These are phyloP conservation scores for Ananas comosus DNA, from an alignment of 176 grass and related monocot species.

Conservation along the genomic window DNA sequence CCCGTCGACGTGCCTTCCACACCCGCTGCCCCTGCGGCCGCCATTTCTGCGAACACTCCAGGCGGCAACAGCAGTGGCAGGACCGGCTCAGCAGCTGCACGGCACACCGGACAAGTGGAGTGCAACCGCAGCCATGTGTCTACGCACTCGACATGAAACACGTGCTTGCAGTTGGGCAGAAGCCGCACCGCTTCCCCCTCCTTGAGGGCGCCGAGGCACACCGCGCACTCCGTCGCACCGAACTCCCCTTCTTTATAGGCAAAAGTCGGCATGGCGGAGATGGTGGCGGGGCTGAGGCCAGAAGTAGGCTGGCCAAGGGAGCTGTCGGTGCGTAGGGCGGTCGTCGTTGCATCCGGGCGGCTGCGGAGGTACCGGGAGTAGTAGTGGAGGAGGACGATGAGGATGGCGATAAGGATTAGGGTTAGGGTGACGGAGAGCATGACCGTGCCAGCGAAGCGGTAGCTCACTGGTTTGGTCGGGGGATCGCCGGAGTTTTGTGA, in stretches of 20 bases:
- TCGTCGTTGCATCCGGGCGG: slow-evolving; percentile 11
- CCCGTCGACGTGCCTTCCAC: not conserved
- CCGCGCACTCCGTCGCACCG: slow-evolving; percentile 7
- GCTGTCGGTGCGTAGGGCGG: slow-evolving; percentile 20
- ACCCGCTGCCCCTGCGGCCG: not conserved
- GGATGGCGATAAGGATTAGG: slow-evolving; percentile 19
- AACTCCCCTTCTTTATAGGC: not conserved
- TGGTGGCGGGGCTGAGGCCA: slow-evolving; percentile 27
- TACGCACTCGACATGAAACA: slow-evolving; percentile 62
- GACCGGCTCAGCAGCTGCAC: slow-evolving; percentile 28
- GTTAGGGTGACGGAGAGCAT: slow-evolving; percentile 35
- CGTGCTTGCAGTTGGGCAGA: slow-evolving; percentile 60
- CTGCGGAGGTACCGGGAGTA: slow-evolving; percentile 29
- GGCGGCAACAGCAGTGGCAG: not conserved
- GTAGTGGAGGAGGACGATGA: slow-evolving; percentile 32
- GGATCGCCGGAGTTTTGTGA: not conserved
- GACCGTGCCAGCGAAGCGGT: slow-evolving; percentile 40
- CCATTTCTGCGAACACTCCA: not conserved
- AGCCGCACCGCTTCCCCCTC: slow-evolving; percentile 49
- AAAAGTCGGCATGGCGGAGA: slow-evolving; percentile 40
- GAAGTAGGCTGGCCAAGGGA: not conserved
- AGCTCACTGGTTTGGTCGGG: not conserved
- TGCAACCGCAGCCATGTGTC: slow-evolving; percentile 50
- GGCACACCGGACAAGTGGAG: slow-evolving; percentile 65
- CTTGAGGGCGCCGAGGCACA: slow-evolving; percentile 51